Base-by-base conservation (phyloP, 2,329 filamentous ascomycete species). In the Hypoxylon sp. region DNA sequence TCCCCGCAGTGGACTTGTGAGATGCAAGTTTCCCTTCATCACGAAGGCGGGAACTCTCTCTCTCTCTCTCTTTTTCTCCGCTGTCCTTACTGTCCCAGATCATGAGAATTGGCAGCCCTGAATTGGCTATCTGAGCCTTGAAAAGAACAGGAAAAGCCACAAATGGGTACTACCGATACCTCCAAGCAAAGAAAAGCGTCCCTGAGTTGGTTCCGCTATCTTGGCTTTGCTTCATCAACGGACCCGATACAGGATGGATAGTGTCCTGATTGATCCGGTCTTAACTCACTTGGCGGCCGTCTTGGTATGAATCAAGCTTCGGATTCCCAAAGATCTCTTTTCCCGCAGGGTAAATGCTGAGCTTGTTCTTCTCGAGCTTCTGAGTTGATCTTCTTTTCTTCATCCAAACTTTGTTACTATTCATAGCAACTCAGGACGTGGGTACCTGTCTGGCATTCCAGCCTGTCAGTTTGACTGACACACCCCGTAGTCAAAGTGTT, bases 221-320 rank as follows among this genome's bases (percentile, higher is more conserved):
- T 70, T 68, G 65, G 68, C 68, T 66, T 54, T 64, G 65, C 65
- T 61, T 70, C 65, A 68, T 47, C 56, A 25, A 39, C 29, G 16
- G 19, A 46, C 41, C 50, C 34, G 52, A 61, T 53, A 34, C 51
- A 53, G 16, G 39, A 54, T 37, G 43, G 58, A 8, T 50, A 56
- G 14, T 23, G 32, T 51, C 52, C 29, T 50, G 25, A 45, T 41
- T n/a, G 37, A 52, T 56, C 55, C 50, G 34, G 45, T 60, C 57
- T 59, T 57, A 25, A 63, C 29, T 50, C 9, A 39, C 58, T 63
- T 63, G 54, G 66, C 63, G 8, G 30, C 39, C 37, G 50, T 53
- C 67, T 65, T 63, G 55, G 45, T 58, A 45, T 52, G 50, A 61
- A 69, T 53, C 54, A 59, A 61, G 56, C 60, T 54, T 37, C 32